phyloP scores from a whole-genome alignment of 305 asterid genomes.

The Fraxinus baroniana region DNA sequence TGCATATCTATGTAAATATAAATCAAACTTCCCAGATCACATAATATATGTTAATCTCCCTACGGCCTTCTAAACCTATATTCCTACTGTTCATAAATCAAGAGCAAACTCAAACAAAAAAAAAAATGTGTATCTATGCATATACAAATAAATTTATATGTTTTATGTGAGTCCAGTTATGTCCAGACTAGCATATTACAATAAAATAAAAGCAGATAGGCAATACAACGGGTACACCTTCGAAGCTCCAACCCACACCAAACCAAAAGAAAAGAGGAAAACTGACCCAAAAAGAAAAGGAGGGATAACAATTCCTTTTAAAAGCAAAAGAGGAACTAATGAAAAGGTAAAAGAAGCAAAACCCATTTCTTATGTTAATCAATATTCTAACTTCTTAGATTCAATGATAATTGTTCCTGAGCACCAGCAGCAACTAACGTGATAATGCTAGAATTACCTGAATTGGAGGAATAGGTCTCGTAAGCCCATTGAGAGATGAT shows the following conservation, averaged over 20 bases:
- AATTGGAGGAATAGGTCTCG: slow-evolving; percentile 37
- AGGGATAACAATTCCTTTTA: background rate
- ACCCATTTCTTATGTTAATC: background rate
- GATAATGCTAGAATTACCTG: slow-evolving; percentile 48
- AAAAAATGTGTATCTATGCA: background rate
- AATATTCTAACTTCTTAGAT: slow-evolving; percentile 2
- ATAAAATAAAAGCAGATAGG: background rate
- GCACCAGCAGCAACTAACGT: slow-evolving; percentile 9
- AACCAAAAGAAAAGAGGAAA: background rate
- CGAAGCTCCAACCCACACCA: background rate
- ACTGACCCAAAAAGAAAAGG: background rate
- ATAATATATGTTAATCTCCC: background rate
- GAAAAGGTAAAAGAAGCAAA: background rate
- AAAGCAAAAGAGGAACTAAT: background rate
- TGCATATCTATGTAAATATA: background rate
- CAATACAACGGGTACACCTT: background rate
- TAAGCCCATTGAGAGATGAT: slow-evolving; percentile 44
- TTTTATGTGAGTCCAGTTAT: no score
- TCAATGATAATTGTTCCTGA: slow-evolving; percentile 3
- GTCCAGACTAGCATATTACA: no score
- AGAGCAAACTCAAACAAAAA: background rate
- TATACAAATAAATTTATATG: no score
- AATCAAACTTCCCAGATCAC: background rate
- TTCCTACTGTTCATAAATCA: background rate
- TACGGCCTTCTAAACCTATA: background rate